A percentile compares a stretch with the other conserved stretches of the same genome.
phyloP scores from a whole-genome alignment of 495 filamentous ascomycete species.

The Talaromyces adpressus region DNA sequence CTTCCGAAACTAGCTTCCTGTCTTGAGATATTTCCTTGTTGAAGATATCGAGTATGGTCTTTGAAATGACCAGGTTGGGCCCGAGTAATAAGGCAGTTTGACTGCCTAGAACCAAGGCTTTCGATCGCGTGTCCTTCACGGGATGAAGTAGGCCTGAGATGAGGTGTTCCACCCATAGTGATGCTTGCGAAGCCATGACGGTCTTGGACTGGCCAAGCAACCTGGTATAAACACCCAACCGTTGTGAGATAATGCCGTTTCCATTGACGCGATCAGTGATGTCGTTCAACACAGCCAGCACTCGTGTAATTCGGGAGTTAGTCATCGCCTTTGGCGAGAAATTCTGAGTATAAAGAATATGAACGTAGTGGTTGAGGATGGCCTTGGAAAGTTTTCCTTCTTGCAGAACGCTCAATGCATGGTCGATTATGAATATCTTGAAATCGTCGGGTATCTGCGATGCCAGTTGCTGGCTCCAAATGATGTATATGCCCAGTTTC shows the following conservation, averaged over 20 bases:
- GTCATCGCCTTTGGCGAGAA: conserved; percentile 72
- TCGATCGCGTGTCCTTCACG: conserved; percentile 63
- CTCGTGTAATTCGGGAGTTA: conserved; percentile 51
- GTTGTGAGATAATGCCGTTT: conserved; percentile 64
- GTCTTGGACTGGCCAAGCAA: conserved; percentile 61
- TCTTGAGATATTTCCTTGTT: conserved; percentile 47
- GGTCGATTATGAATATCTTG: conserved; percentile 69
- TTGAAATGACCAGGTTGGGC: conserved; percentile 54
- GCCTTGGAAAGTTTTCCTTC: conserved; percentile 64
- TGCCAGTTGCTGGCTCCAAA: conserved; percentile 59
- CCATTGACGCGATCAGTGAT: conserved; percentile 71
- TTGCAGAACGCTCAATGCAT: conserved; percentile 62
- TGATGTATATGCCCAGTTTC: conserved; percentile 63
- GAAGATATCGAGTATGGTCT: conserved; percentile 59
- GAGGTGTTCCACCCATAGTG: conserved; percentile 69
- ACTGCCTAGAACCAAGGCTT: conserved; percentile 67
- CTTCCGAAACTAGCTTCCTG: conserved; percentile 54
- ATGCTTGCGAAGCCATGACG: conserved; percentile 52
- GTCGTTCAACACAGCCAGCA: conserved; percentile 60
- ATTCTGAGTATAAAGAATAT: conserved; percentile 67
- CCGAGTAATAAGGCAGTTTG: conserved; percentile 59
- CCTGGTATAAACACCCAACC: conserved; percentile 68
- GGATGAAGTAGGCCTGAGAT: conserved; percentile 72
- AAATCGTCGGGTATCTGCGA: conserved; percentile 66
- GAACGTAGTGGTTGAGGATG: conserved; percentile 67